Evolutionary conservation across 2,329 filamentous ascomycete species (phyloP).

Genomic region (Cytospora leucostoma): DNA sequence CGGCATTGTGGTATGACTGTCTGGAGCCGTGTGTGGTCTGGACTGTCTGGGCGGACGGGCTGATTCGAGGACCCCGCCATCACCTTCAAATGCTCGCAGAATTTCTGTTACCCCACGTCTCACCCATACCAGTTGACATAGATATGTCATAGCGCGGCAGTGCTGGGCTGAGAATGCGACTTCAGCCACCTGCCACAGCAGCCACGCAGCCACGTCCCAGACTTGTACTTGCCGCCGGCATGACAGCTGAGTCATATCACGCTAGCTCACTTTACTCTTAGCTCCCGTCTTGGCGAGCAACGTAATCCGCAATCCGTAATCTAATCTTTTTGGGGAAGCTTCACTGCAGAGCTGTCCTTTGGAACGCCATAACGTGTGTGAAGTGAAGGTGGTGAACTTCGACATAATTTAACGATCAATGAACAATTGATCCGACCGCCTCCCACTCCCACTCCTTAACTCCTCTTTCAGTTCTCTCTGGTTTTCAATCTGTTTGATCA

Average conservation of each 20-base stretch:
- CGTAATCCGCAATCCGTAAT: constrained; percentile 14
- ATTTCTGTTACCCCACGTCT: neutral
- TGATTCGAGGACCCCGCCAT: neutral
- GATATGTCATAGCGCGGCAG: neutral
- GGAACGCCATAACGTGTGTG: constrained; percentile 8
- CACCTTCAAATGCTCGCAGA: neutral
- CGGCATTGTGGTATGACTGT: no score
- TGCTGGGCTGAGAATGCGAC: neutral
- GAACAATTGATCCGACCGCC: constrained; percentile 28
- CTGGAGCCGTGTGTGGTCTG: no score
- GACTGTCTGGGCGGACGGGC: no score
- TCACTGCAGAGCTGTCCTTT: constrained; percentile 22
- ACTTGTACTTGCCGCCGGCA: neutral
- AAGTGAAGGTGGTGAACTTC: constrained; percentile 16
- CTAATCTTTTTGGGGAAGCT: constrained; percentile 25
- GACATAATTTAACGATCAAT: constrained; percentile 27
- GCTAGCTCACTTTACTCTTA: constrained; percentile 2
- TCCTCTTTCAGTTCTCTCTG: constrained; percentile 20
- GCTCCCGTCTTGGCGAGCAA: constrained; percentile 26
- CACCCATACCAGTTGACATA: no score
- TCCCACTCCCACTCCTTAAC: constrained; percentile 8
- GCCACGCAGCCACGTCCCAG: neutral
- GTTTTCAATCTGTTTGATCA: constrained; percentile 29
- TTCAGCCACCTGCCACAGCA: neutral
- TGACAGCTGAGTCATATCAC: neutral